Evolutionary conservation across 1,284 basidiomycete genomes (phyloP), one percentile per base, ranked within the genome.

Genomic region (Flammula alnicola): DNA sequence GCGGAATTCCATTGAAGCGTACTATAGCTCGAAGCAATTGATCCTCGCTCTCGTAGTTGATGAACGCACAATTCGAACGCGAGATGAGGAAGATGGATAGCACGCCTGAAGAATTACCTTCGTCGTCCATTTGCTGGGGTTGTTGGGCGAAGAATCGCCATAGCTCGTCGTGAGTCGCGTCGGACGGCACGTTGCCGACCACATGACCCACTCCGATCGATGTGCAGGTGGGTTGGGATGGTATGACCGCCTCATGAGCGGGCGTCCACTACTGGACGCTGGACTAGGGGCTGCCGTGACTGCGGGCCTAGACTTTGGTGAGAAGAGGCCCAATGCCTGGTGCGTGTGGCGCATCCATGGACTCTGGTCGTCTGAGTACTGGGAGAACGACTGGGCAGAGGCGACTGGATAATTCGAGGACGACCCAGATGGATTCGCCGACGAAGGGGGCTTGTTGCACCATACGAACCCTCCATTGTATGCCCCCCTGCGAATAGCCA

Each of bases 191-290:
- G 60, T 95, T 96, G 8, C 93, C 93, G 12, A 84, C 96, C 95
- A 98, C 90, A 97, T 93, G 2, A 96, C 95, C 88, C 88, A 95
- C 55, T 95, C 92, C 16, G 91, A 93, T 9, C 93, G 81, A 41
- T 88, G 78, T 5, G 81, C 71, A 10, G 86, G 84, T 2, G 84
- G 80, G 52, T 82, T 84, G 1, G 86, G 84, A 52, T 87, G 86
- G 59, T 84, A 79, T 10, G 73, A 56, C 9, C 73, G 73, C 26
- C 80, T 76, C 25, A 70, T 56, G 2, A 69, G 14, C 0, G 66
- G 63, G 31, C 56, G 69, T 12, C 70, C 67, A 10, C 44, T n/a
- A n/a, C n/a, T n/a, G n/a, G n/a, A n/a, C n/a, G n/a, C n/a, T n/a
- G n/a, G n/a, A n/a, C n/a, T 25, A 14, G 42, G 30, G 8, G 16